Base-by-base conservation (phyloP, 192 early-diverging fungal species). In the Coemansia sp. region DNA sequence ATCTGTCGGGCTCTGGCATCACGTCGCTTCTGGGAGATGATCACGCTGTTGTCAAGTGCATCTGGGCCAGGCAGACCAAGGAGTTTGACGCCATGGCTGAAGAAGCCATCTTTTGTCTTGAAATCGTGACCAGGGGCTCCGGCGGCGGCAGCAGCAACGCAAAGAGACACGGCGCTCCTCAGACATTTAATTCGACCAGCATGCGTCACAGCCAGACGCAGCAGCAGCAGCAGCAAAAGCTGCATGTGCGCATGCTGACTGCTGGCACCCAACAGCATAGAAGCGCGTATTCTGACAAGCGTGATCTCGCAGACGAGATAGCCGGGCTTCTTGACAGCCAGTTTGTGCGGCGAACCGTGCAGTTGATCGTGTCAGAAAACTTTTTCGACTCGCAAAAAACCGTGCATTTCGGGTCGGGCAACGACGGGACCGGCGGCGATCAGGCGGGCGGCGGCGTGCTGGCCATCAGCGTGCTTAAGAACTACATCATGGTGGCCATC, bases 71-170 rank as follows among this genome's bases (percentile, higher is more conserved):
- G 5, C 88, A 89, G 14, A 89, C 86, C 10, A 61, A 69, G 20
- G 71, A 84, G 50, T 89, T 92, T 69, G 68, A 85, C 63, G 83
- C 83, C 14, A 85, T 88, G 32, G 83, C 90, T 3, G 84, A 81
- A 16, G 85, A 91, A 16, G 82, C 85, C 34, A 85, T 96, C 38
- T 88, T 92, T 61, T 96, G 94, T 62, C 66, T 89, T 36, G 83
- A 89, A 60, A 67, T 73, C 20, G 73, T 65, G 72, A 30, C 55
- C 31, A 32, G 55, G 30, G 30, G 55, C 55, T 8, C 34, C 20
- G 31, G 32, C 20, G 31, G 33, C 29, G 16, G 18, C 60, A 54
- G 31, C 36, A 42, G 5, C 48, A 70, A 56, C 17, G 57, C 66
- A 80, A 55, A 48, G 70, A 11, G 42, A 45, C 42, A 11, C 36